Evolutionary conservation across 805 yeast species (phyloP).

Genomic region (Priceomyces haplophilus): DNA sequence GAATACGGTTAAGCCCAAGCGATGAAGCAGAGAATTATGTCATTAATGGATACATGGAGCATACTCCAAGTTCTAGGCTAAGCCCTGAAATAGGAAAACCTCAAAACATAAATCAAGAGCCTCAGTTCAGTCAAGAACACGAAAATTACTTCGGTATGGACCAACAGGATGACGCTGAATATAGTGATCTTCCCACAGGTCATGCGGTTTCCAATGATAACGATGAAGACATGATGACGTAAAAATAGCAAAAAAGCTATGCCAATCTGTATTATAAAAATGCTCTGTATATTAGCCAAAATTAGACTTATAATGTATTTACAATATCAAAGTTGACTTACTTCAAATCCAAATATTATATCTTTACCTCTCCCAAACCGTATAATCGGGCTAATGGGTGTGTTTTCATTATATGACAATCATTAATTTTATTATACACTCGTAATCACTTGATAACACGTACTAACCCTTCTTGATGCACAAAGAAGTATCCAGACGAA

Average conservation of each 20-base stretch:
- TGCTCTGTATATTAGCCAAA: constrained; percentile 3
- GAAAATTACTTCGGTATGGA: constrained; percentile 40
- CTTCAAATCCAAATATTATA: too few species aligned
- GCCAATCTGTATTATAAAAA: background rate
- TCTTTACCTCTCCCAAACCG: too few species aligned
- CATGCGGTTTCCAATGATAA: background rate
- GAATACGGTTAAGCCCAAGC: constrained; percentile 31
- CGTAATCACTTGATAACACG: constrained; percentile 9
- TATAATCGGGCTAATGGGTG: too few species aligned
- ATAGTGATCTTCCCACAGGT: constrained; percentile 5
- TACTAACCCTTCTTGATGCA: constrained; percentile 30
- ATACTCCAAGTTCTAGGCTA: constrained; percentile 11
- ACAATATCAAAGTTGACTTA: too few species aligned
- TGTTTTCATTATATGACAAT: too few species aligned
- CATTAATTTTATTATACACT: too few species aligned
- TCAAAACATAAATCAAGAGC: background rate
- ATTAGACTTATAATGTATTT: background rate
- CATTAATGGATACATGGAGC: constrained; percentile 26
- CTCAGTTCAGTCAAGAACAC: constrained; percentile 28
- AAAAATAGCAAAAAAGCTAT: background rate
- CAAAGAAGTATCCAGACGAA: constrained; percentile 22
- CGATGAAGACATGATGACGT: constrained; percentile 12
- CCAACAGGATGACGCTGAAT: constrained; percentile 14
- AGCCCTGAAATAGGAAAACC: constrained; percentile 2
- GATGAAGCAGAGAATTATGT: constrained; percentile 41